A percentile compares a stretch with the other conserved stretches of the same genome.
phyloP scores from a whole-genome alignment of 1,139 yeast genomes.

The Sugiyamaella castrensis region DNA sequence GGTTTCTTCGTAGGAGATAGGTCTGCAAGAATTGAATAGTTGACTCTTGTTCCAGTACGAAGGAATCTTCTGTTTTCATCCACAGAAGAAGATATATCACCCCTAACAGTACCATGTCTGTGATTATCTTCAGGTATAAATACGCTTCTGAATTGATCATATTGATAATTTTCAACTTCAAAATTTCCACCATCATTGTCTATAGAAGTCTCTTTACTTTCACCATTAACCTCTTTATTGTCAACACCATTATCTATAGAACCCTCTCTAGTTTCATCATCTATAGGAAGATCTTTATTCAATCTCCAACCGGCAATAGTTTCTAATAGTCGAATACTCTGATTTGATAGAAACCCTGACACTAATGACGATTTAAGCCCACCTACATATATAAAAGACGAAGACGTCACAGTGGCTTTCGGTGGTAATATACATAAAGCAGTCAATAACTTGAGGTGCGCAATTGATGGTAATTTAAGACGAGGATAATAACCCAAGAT shows the following conservation, averaged over 20 bases:
- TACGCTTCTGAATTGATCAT: conserved; percentile 1
- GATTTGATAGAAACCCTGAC: neutral
- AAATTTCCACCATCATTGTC: neutral
- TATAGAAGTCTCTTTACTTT: neutral
- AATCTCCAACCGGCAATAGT: conserved; percentile 3
- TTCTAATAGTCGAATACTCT: conserved; percentile 1
- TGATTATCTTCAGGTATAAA: neutral
- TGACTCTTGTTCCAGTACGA: conserved; percentile 4
- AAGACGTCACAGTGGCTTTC: neutral
- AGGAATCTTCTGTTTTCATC: neutral
- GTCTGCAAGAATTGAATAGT: neutral
- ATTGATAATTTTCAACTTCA: neutral
- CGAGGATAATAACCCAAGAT: conserved; percentile 7
- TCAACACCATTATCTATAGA: neutral
- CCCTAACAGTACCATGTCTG: no score
- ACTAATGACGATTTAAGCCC: conserved; percentile 1
- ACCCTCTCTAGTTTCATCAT: neutral
- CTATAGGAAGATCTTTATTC: neutral
- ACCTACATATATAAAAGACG: neutral
- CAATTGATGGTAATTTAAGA: conserved; percentile 8
- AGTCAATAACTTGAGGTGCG: conserved; percentile 7
- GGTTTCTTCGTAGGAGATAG: neutral
- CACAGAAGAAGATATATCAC: no score
- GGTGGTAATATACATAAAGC: conserved; percentile 7
- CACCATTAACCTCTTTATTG: no score